Conservation (phyloP, 768 basidiomycete species). For the Boletus pseudopeckii region DNA sequence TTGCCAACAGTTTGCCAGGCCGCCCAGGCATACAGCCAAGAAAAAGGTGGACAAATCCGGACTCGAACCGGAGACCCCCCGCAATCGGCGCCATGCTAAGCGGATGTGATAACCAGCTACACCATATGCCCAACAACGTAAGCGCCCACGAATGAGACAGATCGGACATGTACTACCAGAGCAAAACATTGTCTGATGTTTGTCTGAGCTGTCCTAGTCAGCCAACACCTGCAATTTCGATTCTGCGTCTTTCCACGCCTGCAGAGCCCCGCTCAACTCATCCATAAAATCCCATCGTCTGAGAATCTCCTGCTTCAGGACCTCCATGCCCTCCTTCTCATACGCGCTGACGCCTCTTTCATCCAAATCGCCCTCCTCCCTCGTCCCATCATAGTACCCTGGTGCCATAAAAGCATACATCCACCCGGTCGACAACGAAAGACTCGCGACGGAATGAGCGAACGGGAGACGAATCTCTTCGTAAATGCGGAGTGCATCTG, state of each 20-base stretch:
- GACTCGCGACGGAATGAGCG: constrained; percentile 8
- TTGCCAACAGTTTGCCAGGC: too few relatives aligned
- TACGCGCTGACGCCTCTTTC: constrained; percentile 4
- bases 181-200: too few relatives aligned
- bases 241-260: constrained; percentile 19
- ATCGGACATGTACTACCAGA: too few relatives aligned
- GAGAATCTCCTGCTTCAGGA: constrained; percentile 7
- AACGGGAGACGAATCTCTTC: constrained; percentile 15
- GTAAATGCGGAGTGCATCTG: constrained; percentile 4
- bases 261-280: constrained; percentile 1
- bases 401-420: constrained; percentile 19
- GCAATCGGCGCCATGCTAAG: constrained; percentile 35
- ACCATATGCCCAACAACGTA: constrained; percentile 38
- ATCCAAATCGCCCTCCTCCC: constrained; percentile 6
- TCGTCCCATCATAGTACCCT: constrained; percentile 22
- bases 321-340: constrained; percentile 19
- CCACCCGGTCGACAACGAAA: constrained; percentile 16
- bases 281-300: constrained; percentile 18
- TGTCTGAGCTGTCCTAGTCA: not conserved
- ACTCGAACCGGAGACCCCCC: constrained; percentile 41
- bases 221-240: constrained; percentile 1
- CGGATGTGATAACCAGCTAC: constrained; percentile 41
- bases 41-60: constrained; percentile 34
- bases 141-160: too few relatives aligned
- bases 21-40: too few relatives aligned